A percentile compares a stretch with the other conserved stretches of the same genome.
phyloP scores from a whole-genome alignment of 106 monocot species.

The Dioscorea zingiberensis region DNA sequence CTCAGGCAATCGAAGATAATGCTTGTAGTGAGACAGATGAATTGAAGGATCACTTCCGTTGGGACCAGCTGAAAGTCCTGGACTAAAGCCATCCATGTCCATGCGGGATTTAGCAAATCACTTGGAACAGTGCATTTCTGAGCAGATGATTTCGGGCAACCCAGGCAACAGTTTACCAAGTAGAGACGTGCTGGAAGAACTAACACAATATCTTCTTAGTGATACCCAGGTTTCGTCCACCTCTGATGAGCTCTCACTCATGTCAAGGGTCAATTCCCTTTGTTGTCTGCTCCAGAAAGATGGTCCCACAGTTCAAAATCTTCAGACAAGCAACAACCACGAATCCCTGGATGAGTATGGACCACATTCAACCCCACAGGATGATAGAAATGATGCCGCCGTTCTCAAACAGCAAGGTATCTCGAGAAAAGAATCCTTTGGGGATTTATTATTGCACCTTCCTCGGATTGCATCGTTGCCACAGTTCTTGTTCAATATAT shows the following conservation, averaged over 20 bases:
- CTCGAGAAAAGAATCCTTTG: conserved; percentile 74
- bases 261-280: conserved; percentile 74
- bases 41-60: conserved; percentile 11
- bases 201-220: conserved; percentile 53
- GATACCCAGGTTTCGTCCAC: conserved; percentile 47
- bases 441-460: conserved; percentile 60
- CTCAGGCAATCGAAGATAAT: conserved; percentile 14
- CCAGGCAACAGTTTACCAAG: conserved; percentile 15
- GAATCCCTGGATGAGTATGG: conserved; percentile 2
- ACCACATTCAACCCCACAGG: neutral
- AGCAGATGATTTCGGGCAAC: conserved; percentile 36
- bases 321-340: conserved; percentile 5
- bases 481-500: conserved; percentile 59
- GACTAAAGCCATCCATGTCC: conserved; percentile 79
- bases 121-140: conserved; percentile 66
- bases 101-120: conserved; percentile 76
- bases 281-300: conserved; percentile 77
- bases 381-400: conserved; percentile 3
- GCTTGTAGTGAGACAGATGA: conserved; percentile 12
- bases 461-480: conserved; percentile 77
- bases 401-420: conserved; percentile 26
- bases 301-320: conserved; percentile 10
- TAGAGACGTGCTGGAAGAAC: conserved; percentile 51
- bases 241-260: conserved; percentile 62
- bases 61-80: conserved; percentile 57